Conservation (phyloP, 805 yeast species). For the Metschnikowia lochheadii region DNA sequence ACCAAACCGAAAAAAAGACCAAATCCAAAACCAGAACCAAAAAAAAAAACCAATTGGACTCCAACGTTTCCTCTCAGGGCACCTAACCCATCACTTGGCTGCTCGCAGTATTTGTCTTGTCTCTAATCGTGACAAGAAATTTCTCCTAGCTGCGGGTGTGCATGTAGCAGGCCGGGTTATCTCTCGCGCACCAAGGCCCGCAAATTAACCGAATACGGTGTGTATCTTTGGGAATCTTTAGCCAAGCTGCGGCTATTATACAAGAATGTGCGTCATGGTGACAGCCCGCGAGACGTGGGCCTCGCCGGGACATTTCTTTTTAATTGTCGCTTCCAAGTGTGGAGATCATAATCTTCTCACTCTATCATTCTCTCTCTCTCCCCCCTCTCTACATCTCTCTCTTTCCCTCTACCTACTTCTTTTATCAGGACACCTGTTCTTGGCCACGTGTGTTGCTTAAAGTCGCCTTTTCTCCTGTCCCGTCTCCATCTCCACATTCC, state of each 20-base stretch:
- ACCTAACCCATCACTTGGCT: too few species aligned
- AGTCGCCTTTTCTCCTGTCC: neutral
- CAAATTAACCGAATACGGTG: neutral
- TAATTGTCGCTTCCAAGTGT: neutral
- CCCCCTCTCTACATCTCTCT: too few species aligned
- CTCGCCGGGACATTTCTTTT: neutral
- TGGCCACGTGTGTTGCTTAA: neutral
- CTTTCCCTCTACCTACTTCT: neutral
- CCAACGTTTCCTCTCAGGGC: too few species aligned
- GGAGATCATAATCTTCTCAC: neutral
- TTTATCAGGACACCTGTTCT: neutral
- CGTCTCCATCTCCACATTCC: too few species aligned
- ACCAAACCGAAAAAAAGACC: too few species aligned
- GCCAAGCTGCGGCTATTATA: neutral
- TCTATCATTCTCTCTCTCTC: neutral
- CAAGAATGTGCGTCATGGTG: constrained; percentile 1
- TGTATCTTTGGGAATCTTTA: neutral
- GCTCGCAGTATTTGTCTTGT: too few species aligned
- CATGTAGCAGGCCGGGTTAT: neutral
- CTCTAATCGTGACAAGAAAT: neutral
- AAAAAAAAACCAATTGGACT: too few species aligned
- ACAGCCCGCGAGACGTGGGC: constrained; percentile 1
- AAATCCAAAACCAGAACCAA: too few species aligned
- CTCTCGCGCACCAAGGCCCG: constrained; percentile 3
- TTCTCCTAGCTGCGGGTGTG: neutral